Evolutionary conservation across 495 filamentous ascomycete species (phyloP).

Genomic region (Aspergillus baeticus): DNA sequence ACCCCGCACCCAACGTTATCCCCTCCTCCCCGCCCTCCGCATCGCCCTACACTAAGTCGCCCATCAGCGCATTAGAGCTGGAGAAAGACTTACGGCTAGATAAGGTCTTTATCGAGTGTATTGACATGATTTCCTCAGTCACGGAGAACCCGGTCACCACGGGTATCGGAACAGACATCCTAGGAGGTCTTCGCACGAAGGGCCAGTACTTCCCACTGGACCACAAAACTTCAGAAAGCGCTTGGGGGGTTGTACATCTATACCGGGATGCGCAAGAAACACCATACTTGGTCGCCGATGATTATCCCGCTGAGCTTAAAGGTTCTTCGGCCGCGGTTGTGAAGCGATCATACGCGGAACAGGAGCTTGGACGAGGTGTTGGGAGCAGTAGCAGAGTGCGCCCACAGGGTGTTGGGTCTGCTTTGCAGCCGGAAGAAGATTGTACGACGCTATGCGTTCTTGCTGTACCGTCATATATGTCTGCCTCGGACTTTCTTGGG

Average conservation of each 20-base stretch:
- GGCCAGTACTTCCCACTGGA: slow-evolving; percentile 75
- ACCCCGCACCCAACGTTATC: slow-evolving; percentile 3
- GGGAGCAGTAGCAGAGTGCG: slow-evolving; percentile 18
- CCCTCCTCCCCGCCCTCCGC: slow-evolving; percentile 2
- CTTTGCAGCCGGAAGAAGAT: slow-evolving; percentile 49
- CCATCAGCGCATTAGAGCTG: slow-evolving; percentile 19
- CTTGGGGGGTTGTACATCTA: slow-evolving; percentile 92
- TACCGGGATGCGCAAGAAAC: slow-evolving; percentile 85
- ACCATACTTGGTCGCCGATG: slow-evolving; percentile 43
- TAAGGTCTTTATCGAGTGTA: slow-evolving; percentile 60
- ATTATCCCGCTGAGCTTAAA: slow-evolving; percentile 41
- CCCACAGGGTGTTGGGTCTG: slow-evolving; percentile 1
- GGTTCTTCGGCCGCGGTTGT: slow-evolving; percentile 41
- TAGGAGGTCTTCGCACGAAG: slow-evolving; percentile 65
- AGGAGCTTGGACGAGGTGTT: slow-evolving; percentile 26
- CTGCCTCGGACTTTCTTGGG: slow-evolving; percentile 85
- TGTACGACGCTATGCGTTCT: slow-evolving; percentile 92
- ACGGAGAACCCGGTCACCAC: slow-evolving; percentile 39
- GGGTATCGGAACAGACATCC: slow-evolving; percentile 50
- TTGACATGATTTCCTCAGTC: slow-evolving; percentile 57
- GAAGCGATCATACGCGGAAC: slow-evolving; percentile 24
- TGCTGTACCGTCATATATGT: slow-evolving; percentile 91
- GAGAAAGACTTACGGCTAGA: slow-evolving; percentile 63
- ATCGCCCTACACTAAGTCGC: slow-evolving; percentile 16
- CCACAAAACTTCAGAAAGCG: slow-evolving; percentile 73